Evolutionary conservation across 768 basidiomycete genomes (phyloP).

Genomic region (Leucocoprinus leucothites): DNA sequence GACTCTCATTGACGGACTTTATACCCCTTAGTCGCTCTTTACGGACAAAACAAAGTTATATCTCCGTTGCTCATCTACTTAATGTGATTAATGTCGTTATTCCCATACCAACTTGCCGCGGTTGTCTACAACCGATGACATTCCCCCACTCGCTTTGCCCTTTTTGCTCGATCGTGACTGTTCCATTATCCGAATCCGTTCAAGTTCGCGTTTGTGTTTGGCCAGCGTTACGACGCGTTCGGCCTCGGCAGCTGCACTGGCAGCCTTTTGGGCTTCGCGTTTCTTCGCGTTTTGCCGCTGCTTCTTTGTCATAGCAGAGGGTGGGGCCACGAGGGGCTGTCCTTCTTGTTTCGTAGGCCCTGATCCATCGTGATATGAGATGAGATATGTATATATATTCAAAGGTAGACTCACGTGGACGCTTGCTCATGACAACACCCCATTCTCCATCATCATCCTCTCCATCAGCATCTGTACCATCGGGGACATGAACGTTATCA

Average conservation of each 20-base stretch:
- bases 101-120: conserved; percentile 61
- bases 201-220: conserved; percentile 58
- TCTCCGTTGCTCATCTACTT: conserved; percentile 7
- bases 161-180: conserved; percentile 30
- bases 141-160: conserved; percentile 49
- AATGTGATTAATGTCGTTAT: conserved; percentile 22
- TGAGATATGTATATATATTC: background rate
- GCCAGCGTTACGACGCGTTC: conserved; percentile 49
- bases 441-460: conserved; percentile 78
- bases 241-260: conserved; percentile 51
- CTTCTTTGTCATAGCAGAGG: conserved; percentile 44
- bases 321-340: background rate
- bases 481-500: conserved; percentile 51
- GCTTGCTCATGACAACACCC: conserved; percentile 68
- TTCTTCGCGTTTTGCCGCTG: conserved; percentile 67
- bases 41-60: conserved; percentile 7
- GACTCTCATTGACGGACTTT: conserved; percentile 8
- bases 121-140: conserved; percentile 57
- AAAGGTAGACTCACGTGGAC: conserved; percentile 34
- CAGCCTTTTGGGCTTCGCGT: conserved; percentile 55
- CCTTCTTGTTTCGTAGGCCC: conserved; percentile 4
- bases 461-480: conserved; percentile 49
- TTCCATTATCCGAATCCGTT: conserved; percentile 50
- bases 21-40: conserved; percentile 10
- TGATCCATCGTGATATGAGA: background rate